These are phyloP conservation scores for Aspergillus novoparasiticus DNA, from an alignment of 2,329 filamentous ascomycete species.

Conservation along the genomic window DNA sequence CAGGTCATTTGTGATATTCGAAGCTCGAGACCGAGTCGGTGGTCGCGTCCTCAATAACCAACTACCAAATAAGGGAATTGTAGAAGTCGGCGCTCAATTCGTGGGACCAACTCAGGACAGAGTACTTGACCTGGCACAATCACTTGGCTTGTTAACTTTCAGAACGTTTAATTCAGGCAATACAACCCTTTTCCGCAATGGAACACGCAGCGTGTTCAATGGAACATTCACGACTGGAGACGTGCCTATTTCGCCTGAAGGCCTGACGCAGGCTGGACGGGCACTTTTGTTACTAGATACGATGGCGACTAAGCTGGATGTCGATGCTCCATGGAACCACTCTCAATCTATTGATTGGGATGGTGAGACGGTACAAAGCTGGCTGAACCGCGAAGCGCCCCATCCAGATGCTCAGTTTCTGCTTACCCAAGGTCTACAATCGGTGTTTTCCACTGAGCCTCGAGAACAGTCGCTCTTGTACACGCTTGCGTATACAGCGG, in stretches of 20 bases:
- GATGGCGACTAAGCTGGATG: slow-evolving; percentile 2
- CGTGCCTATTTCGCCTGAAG: background rate
- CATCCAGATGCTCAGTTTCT: slow-evolving; percentile 15
- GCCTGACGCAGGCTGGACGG: background rate
- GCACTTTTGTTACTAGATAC: background rate
- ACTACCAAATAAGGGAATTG: slow-evolving; percentile 18
- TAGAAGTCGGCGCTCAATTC: slow-evolving; percentile 31
- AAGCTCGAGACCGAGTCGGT: slow-evolving; percentile 23
- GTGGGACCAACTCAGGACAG: slow-evolving; percentile 29
- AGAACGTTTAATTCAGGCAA: slow-evolving; percentile 5
- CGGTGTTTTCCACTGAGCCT: slow-evolving; percentile 11
- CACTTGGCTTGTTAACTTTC: slow-evolving; percentile 23
- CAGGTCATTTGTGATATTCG: slow-evolving; percentile 15
- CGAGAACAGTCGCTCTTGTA: slow-evolving; percentile 8
- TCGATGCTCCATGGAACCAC: slow-evolving; percentile 4
- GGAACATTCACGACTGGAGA: background rate
- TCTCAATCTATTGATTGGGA: background rate
- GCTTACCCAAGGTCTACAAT: slow-evolving; percentile 3
- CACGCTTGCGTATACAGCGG: slow-evolving; percentile 2
- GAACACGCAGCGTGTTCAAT: background rate
- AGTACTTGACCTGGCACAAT: slow-evolving; percentile 20
- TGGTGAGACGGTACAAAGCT: slow-evolving; percentile 1
- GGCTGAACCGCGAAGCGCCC: slow-evolving; percentile 3
- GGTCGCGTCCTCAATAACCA: slow-evolving; percentile 18
- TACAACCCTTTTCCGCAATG: slow-evolving; percentile 1